phyloP scores from a whole-genome alignment of 2,329 filamentous ascomycete species.

The Fusarium chaquense region DNA sequence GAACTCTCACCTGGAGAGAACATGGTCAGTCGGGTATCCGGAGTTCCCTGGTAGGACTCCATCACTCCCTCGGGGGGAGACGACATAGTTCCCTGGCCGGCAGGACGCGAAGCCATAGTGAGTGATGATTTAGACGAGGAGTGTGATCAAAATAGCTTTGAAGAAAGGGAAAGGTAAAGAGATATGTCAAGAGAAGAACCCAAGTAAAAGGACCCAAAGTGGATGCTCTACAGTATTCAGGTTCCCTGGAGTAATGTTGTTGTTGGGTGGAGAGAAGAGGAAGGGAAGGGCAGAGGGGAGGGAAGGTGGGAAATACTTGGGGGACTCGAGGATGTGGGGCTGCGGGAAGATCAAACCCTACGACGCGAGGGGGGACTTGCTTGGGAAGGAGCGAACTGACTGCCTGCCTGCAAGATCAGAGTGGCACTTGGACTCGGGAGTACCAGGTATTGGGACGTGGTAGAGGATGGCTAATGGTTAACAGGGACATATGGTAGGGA shows the following conservation, averaged over 20 bases:
- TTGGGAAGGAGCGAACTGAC: conserved; percentile 26
- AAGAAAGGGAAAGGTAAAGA: conserved; percentile 6
- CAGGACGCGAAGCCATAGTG: neutral
- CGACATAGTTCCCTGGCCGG: conserved; percentile 52
- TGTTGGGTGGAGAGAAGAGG: conserved; percentile 23
- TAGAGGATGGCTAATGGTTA: neutral
- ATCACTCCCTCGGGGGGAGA: conserved; percentile 64
- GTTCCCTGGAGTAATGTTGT: conserved; percentile 14
- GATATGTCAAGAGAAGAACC: conserved; percentile 28
- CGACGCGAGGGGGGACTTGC: neutral
- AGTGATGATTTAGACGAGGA: neutral
- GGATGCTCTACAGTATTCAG: conserved; percentile 19
- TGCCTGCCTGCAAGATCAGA: conserved; percentile 11
- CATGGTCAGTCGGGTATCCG: conserved; percentile 71
- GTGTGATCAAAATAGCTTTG: conserved; percentile 25
- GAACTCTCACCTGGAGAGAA: conserved; percentile 70
- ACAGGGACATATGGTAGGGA: conserved; percentile 1
- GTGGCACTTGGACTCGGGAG: conserved; percentile 3
- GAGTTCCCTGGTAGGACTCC: conserved; percentile 72
- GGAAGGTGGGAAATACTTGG: conserved; percentile 22
- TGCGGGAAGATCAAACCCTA: conserved; percentile 4
- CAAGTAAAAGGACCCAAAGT: conserved; percentile 28
- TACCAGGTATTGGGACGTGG: conserved; percentile 16
- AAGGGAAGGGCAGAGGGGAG: conserved; percentile 6
- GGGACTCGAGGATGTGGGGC: conserved; percentile 11